Percentiles rank a stretch among this genome's conserved stretches.
Conservation (phyloP, 768 basidiomycete species). For the Peribolospora baueri region DNA sequence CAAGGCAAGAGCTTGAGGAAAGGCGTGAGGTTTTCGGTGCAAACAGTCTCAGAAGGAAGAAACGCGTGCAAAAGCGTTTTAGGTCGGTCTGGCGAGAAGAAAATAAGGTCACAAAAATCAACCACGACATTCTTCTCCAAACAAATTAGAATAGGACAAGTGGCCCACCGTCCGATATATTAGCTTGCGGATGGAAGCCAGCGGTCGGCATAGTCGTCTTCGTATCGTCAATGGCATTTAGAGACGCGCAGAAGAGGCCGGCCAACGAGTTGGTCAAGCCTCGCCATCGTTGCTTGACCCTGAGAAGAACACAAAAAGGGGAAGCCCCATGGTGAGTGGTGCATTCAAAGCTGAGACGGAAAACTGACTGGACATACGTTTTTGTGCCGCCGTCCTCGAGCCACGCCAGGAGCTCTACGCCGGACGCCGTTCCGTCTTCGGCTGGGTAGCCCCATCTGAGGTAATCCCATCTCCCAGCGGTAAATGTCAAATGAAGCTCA, state of each 20-base stretch:
- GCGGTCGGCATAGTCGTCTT: constrained; percentile 38
- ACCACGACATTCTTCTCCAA: not conserved
- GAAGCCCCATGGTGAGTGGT: not conserved
- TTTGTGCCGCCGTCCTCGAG: constrained; percentile 33
- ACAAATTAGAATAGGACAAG: not conserved
- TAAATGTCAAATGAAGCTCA: constrained; percentile 68
- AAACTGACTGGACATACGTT: not conserved
- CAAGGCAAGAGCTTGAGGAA: constrained; percentile 88
- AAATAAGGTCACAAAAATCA: constrained; percentile 4
- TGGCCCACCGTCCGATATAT: constrained; percentile 21
- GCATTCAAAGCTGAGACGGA: not conserved
- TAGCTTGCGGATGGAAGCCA: constrained; percentile 39
- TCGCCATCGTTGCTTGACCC: constrained; percentile 31
- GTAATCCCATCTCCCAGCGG: constrained; percentile 80
- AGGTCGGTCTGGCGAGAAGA: constrained; percentile 18
- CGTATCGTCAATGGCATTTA: constrained; percentile 49
- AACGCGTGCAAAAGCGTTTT: constrained; percentile 41
- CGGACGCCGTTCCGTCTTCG: constrained; percentile 49
- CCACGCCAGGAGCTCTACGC: constrained; percentile 75
- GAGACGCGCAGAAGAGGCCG: constrained; percentile 81
- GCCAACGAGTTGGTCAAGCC: constrained; percentile 69
- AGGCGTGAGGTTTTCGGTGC: constrained; percentile 89
- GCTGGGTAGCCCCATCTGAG: constrained; percentile 58
- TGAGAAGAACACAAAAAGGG: not conserved
- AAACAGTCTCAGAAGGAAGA: constrained; percentile 65